Evolutionary conservation across 257 asterid species (phyloP).

Genomic region (Striga asiatica): DNA sequence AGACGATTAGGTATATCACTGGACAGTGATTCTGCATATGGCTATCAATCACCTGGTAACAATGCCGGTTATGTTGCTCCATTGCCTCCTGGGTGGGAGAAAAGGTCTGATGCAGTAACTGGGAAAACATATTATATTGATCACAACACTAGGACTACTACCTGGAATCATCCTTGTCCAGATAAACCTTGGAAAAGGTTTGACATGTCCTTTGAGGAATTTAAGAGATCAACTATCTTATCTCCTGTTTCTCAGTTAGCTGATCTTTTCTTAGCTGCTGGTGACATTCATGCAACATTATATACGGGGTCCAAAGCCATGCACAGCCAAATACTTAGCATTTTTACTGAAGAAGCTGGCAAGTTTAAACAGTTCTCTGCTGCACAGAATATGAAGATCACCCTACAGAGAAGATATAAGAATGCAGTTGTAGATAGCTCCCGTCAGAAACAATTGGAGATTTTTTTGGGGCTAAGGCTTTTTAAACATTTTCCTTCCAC

Average conservation of each 20-base stretch:
- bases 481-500: constrained; percentile 93
- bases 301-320: constrained; percentile 98
- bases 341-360: constrained; percentile 87
- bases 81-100: constrained; percentile 99
- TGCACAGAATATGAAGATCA: constrained; percentile 93
- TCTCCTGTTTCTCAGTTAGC: constrained; percentile 81
- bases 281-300: constrained; percentile 91
- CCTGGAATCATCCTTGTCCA: constrained; percentile 99
- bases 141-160: constrained; percentile 94
- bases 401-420: constrained; percentile 92
- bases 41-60: constrained; percentile 56
- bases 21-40: constrained; percentile 77
- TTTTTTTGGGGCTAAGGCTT: constrained; percentile 81
- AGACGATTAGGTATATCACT: constrained; percentile 95
- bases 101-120: constrained; percentile 86
- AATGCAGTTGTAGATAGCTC: constrained; percentile 94
- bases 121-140: constrained; percentile 90
- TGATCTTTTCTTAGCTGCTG: constrained; percentile 81
- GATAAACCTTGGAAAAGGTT: constrained; percentile 99
- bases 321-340: constrained; percentile 99
- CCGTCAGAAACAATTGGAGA: constrained; percentile 94
- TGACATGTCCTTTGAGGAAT: constrained; percentile 95
- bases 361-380: constrained; percentile 97
- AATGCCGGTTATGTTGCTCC: constrained; percentile 82
- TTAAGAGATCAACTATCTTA: constrained; percentile 87